phyloP scores from a whole-genome alignment of 2,329 filamentous ascomycete genomes.

The Fusarium oxysporum region DNA sequence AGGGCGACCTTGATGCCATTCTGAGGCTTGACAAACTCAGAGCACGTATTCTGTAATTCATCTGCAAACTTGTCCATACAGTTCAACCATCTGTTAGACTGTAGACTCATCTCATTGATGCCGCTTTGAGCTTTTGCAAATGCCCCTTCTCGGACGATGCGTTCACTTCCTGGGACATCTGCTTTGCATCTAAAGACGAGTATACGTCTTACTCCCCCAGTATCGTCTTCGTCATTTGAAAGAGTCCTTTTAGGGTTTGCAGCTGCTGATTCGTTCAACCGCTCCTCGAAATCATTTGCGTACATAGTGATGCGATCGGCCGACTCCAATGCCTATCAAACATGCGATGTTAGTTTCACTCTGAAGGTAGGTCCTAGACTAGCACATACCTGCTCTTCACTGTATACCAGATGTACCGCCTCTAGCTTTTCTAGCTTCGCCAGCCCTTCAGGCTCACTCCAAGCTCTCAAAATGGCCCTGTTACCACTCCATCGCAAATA shows the following conservation, averaged over 20 bases:
- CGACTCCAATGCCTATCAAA: neutral
- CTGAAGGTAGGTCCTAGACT: no score
- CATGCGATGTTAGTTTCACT: no score
- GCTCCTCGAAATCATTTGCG: neutral
- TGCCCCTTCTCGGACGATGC: neutral
- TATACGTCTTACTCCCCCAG: neutral
- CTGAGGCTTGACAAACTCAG: neutral
- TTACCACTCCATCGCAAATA: conserved; percentile 9
- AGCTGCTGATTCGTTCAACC: neutral
- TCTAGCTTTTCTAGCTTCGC: neutral
- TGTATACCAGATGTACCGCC: neutral
- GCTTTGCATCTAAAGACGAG: neutral
- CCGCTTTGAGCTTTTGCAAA: neutral
- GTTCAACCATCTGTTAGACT: conserved; percentile 2
- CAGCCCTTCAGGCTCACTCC: conserved; percentile 18
- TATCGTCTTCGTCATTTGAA: neutral
- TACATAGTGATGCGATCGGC: neutral
- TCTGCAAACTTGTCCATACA: conserved; percentile 4
- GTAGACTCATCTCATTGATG: neutral
- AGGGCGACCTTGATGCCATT: neutral
- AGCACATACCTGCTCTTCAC: neutral
- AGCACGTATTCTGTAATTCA: neutral
- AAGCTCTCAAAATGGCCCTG: conserved; percentile 15
- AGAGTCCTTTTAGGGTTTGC: neutral
- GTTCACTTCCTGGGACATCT: neutral